phyloP scores from a whole-genome alignment of 768 basidiomycete genomes.

The Russula sp. region DNA sequence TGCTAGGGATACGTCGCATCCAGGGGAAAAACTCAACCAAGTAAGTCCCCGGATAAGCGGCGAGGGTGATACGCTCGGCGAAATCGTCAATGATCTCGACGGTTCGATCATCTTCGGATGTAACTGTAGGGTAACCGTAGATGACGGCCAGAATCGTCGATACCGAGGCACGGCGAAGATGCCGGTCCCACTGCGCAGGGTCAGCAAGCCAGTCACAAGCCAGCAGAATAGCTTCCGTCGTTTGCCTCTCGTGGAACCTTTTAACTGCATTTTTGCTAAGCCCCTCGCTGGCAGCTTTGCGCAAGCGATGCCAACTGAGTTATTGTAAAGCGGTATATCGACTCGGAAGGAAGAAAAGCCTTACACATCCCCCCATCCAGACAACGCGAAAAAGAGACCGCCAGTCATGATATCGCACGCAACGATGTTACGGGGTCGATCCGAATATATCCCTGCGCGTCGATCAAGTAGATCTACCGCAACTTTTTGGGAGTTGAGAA shows the following conservation, averaged over 20 bases:
- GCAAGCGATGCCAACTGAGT: too few relatives aligned
- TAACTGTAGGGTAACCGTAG: constrained; percentile 2
- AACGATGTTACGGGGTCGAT: neutral
- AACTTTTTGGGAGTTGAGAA: constrained; percentile 4
- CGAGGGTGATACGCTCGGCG: neutral
- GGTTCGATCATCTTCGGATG: neutral
- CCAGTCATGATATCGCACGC: neutral
- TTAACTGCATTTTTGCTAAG: neutral
- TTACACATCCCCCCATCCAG: too few relatives aligned
- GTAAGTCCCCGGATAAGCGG: constrained; percentile 5
- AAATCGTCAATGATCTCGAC: neutral
- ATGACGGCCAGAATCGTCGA: neutral
- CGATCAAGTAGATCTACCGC: constrained; percentile 5
- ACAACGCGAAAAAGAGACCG: neutral
- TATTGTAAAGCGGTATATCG: too few relatives aligned
- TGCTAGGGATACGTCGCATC: constrained; percentile 9
- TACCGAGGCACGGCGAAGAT: neutral
- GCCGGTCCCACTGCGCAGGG: neutral
- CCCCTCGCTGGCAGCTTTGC: too few relatives aligned
- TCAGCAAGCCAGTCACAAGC: neutral
- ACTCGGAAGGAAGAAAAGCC: neutral
- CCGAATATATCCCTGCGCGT: constrained; percentile 5
- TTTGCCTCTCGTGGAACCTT: neutral
- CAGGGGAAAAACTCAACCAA: constrained; percentile 10
- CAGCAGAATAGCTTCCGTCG: neutral